Conservation (phyloP, 1,284 basidiomycete genomes). For the Trametes versicolor region DNA sequence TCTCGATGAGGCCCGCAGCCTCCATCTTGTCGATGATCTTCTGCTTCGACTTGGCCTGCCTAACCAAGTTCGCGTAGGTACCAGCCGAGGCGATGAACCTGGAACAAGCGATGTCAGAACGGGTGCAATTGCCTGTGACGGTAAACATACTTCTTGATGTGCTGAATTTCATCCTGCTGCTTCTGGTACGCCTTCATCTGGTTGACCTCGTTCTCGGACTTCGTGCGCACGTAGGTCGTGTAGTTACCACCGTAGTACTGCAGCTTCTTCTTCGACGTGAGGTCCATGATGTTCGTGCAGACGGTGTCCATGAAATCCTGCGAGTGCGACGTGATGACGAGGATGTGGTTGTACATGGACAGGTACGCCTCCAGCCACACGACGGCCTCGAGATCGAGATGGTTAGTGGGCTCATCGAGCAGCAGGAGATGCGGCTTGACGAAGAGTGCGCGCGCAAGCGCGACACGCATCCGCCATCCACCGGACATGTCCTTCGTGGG, state of each 20-base stretch:
- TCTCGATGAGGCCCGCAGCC: constrained; percentile 97
- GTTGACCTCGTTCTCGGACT: constrained; percentile 97
- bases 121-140: not conserved
- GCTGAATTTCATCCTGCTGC: constrained; percentile 98
- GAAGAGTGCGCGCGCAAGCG: constrained; percentile 95
- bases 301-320: constrained; percentile 99
- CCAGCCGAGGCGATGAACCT: constrained; percentile 98
- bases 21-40: constrained; percentile 99
- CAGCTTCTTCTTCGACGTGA: constrained; percentile 89
- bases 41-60: constrained; percentile 99
- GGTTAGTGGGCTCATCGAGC: constrained; percentile 91
- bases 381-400: constrained; percentile 92
- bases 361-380: constrained; percentile 99
- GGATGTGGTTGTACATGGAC: constrained; percentile 97
- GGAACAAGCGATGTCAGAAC: constrained; percentile 14
- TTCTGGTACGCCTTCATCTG: constrained; percentile 99
- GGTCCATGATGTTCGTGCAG: constrained; percentile 98
- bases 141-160: constrained; percentile 88
- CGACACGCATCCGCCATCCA: constrained; percentile 99
- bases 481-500: constrained; percentile 99
- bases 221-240: constrained; percentile 95
- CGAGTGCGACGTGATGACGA: constrained; percentile 96
- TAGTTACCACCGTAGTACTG: constrained; percentile 98
- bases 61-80: constrained; percentile 98
- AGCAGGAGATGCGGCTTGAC: constrained; percentile 96